Base-by-base conservation (phyloP, 176 grass and related monocot species). In the Neostapfia colusana region DNA sequence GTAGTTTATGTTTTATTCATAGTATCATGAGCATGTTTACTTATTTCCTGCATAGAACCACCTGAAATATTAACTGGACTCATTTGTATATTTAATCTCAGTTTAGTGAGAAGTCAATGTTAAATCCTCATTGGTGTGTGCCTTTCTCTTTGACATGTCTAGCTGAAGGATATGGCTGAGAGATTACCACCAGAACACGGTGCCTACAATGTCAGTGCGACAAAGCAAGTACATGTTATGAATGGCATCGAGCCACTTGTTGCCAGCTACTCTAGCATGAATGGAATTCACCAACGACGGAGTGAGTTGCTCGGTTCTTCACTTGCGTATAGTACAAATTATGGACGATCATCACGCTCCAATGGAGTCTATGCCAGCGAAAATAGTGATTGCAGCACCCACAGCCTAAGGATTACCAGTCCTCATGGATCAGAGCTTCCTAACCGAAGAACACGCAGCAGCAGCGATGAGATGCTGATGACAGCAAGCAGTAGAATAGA, bases 131-230 rank as follows among this genome's bases (percentile, higher is more conserved):
- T 59, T 36, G 55, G 16, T 65, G n/a, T 75, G 53, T 31, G 25
- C 23, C 27, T 40, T 39, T 84, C 56, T 54, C 31, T 65, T 55
- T 55, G 39, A 49, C 55, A 58, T 53, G 17, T 83, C 24, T 78
- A 96, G 89, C 85, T 96, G 63, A 96, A 96, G 72, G 92, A 92
- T 84, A 92, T 96, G 89, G 89, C 92, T 60, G 92, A 96, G 67
- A 91, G 78, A 74, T 28, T 96, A 59, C 89, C 92, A 68, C 73
- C 71, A 69, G 89, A 88, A n/a, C 80, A 84, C 0, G 72, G 76
- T 10, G 67, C 23, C 57, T 90, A 84, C 53, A 81, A 90, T 70
- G 76, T 50, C 39, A 80, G 56, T 64, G 91, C 90, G 80, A 75
- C 78, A 84, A 89, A 86, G 61, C 80, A 66, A 72, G 13, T 69